These are phyloP conservation scores for Fusarium secorum DNA, from an alignment of 2,329 filamentous ascomycete species.

Conservation along the genomic window DNA sequence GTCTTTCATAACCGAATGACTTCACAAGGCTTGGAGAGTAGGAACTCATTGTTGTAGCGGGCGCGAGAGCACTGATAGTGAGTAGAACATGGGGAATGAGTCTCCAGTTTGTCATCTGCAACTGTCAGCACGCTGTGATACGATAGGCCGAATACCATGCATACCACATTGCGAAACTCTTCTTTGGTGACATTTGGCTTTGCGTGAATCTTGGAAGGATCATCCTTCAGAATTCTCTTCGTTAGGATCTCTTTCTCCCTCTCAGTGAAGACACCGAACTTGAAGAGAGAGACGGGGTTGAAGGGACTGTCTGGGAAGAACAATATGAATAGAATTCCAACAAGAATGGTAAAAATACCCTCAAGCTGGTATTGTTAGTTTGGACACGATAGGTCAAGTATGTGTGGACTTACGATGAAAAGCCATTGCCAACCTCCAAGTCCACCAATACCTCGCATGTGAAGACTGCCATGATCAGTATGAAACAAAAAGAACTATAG, in stretches of 20 bases:
- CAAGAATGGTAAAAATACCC: constrained; percentile 48
- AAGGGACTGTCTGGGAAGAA: constrained; percentile 32
- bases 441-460: constrained; percentile 37
- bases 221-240: constrained; percentile 41
- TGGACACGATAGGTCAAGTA: background rate
- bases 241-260: constrained; percentile 47
- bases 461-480: constrained; percentile 18
- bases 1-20: constrained; percentile 47
- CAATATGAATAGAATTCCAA: constrained; percentile 26
- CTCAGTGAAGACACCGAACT: constrained; percentile 46
- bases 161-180: constrained; percentile 47
- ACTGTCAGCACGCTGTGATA: background rate
- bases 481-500: too few relatives aligned
- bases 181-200: constrained; percentile 43
- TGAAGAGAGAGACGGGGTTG: constrained; percentile 45
- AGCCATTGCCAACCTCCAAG: constrained; percentile 41
- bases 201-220: constrained; percentile 46
- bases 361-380: constrained; percentile 32
- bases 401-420: constrained; percentile 26
- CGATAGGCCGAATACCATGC: background rate
- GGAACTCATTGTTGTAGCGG: constrained; percentile 26
- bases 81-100: constrained; percentile 46
- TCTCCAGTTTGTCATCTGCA: constrained; percentile 49
- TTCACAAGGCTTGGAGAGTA: constrained; percentile 41
- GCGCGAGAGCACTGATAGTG: constrained; percentile 29